Percentiles rank a stretch among this genome's conserved stretches.
These are phyloP conservation scores for Hortiboletus flavorubellus DNA, from an alignment of 768 basidiomycete genomes.

Conservation along the genomic window DNA sequence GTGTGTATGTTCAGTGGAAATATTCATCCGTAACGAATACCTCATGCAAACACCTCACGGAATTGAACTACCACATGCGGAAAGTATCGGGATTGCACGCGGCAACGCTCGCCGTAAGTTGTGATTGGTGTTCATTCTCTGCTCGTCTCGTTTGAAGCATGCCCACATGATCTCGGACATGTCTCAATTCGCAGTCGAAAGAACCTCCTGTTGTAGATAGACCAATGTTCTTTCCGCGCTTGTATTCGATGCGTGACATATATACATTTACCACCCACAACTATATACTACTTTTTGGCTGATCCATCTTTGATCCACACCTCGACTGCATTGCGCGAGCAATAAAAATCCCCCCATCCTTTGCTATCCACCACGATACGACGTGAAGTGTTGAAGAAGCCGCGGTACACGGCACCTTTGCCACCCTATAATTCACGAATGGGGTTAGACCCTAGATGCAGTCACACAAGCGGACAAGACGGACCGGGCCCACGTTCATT, in stretches of 20 bases:
- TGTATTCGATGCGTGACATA: background rate
- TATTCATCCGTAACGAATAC: too few relatives aligned
- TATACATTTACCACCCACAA: background rate
- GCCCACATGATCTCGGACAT: background rate
- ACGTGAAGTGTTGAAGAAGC: constrained; percentile 45
- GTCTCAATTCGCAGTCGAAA: background rate
- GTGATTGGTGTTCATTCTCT: too few relatives aligned
- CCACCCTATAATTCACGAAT: constrained; percentile 28
- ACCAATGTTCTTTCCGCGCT: too few relatives aligned
- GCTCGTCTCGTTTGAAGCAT: too few relatives aligned
- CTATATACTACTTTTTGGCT: background rate
- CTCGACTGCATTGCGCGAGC: constrained; percentile 50
- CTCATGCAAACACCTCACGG: too few relatives aligned
- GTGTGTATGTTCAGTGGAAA: too few relatives aligned
- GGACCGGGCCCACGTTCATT: constrained; percentile 65
- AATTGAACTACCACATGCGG: too few relatives aligned
- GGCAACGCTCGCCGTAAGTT: too few relatives aligned
- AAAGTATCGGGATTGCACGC: too few relatives aligned
- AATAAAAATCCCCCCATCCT: constrained; percentile 70
- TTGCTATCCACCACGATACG: constrained; percentile 43
- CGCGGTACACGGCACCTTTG: constrained; percentile 39
- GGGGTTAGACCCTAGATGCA: background rate
- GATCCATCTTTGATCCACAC: constrained; percentile 47
- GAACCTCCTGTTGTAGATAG: background rate
- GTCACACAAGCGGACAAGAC: constrained; percentile 24